Evolutionary conservation across 257 asterid genomes (phyloP).

Genomic region (Solanum dulcamara): DNA sequence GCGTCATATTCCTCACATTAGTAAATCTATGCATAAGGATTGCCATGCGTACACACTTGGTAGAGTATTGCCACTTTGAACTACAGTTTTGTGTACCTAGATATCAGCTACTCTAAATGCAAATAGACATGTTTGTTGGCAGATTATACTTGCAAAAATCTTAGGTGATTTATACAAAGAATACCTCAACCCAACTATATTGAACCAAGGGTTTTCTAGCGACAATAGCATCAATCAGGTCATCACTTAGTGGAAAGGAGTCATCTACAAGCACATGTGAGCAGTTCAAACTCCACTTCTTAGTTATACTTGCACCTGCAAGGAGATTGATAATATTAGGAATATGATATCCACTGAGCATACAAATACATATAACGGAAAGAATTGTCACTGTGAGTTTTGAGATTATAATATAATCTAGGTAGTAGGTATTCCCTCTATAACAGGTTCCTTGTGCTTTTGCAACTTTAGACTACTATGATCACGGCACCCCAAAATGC

Average conservation of each 20-base stretch:
- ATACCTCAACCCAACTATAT: constrained; percentile 77
- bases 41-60: not conserved
- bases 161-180: constrained; percentile 7
- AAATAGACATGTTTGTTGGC: not conserved
- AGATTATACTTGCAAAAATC: not conserved
- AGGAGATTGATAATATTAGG: not conserved
- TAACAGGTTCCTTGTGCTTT: not conserved
- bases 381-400: not conserved
- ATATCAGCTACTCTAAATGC: not conserved
- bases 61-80: not conserved
- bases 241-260: constrained; percentile 36
- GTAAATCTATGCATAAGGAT: not conserved
- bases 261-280: constrained; percentile 79
- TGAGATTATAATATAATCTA: not conserved
- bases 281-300: constrained; percentile 53
- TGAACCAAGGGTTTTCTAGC: constrained; percentile 47
- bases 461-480: not conserved
- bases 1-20: not conserved
- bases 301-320: constrained; percentile 54
- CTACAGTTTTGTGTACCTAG: not conserved
- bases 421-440: not conserved
- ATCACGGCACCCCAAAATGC: not conserved
- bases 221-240: constrained; percentile 46
- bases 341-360: not conserved
- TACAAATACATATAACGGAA: not conserved